Percentiles rank a stretch among this genome's conserved stretches.
Conservation (phyloP, 106 monocot species). For the Cymbidium sinense region DNA sequence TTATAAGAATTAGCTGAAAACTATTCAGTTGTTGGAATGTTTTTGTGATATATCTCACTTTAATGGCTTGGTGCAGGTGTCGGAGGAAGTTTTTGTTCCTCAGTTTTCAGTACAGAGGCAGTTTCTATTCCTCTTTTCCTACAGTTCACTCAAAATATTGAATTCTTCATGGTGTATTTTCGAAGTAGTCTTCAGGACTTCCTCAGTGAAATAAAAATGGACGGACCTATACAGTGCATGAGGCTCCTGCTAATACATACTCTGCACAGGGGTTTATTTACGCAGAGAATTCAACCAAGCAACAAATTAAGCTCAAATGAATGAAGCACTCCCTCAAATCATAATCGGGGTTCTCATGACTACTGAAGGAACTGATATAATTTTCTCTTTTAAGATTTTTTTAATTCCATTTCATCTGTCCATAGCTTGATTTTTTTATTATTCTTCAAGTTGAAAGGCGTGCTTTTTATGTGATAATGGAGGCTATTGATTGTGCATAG, state of each 20-base stretch:
- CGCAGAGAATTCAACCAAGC: neutral
- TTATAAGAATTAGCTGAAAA: too few relatives aligned
- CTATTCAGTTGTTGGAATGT: neutral
- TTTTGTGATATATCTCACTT: neutral
- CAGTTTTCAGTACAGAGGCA: neutral
- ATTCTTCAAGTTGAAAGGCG: constrained; percentile 3
- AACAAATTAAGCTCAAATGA: neutral
- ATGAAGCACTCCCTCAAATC: neutral
- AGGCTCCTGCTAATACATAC: neutral
- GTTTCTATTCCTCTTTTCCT: too few relatives aligned
- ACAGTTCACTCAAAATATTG: too few relatives aligned
- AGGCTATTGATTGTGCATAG: constrained; percentile 17
- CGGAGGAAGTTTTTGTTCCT: too few relatives aligned
- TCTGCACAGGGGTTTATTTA: neutral
- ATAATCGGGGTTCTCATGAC: neutral
- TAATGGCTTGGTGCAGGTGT: neutral
- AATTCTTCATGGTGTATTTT: too few relatives aligned
- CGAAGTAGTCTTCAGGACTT: too few relatives aligned
- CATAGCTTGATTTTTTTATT: constrained; percentile 10
- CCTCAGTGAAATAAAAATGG: neutral
- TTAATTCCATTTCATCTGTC: neutral
- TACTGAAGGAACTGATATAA: neutral
- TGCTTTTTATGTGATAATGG: constrained; percentile 1
- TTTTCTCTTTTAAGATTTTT: neutral
- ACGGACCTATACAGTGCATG: too few relatives aligned